Conservation (phyloP, 768 basidiomycete species). For the Russula emetica region DNA sequence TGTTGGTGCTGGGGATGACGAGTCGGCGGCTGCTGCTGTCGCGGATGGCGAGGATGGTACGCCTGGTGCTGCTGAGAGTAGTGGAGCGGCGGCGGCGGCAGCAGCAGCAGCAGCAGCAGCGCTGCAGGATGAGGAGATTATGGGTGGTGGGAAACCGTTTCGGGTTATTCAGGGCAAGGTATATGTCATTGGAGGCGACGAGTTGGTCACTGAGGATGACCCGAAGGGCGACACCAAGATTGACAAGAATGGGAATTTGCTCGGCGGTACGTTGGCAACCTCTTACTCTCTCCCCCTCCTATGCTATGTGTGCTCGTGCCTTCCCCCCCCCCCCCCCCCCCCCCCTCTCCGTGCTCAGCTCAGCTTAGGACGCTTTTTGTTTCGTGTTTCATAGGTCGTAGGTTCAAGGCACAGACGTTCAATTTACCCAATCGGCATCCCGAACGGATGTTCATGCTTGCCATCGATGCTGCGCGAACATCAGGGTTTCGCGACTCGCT, state of each 20-base stretch:
- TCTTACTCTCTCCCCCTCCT: neutral
- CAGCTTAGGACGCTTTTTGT: conserved; percentile 5
- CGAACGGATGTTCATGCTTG: conserved; percentile 85
- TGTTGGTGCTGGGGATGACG: conserved; percentile 31
- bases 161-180: conserved; percentile 67
- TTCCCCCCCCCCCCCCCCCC: too few relatives aligned
- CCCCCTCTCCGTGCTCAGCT: neutral
- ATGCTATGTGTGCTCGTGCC: neutral
- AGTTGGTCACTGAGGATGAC: conserved; percentile 79
- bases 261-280: conserved; percentile 60
- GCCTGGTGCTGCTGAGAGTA: conserved; percentile 37
- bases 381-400: conserved; percentile 63
- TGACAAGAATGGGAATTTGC: conserved; percentile 74
- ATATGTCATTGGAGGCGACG: conserved; percentile 83
- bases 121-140: conserved; percentile 20
- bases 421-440: conserved; percentile 81
- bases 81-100: neutral
- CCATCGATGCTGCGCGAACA: conserved; percentile 94
- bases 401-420: conserved; percentile 88
- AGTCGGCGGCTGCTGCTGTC: conserved; percentile 12
- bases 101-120: conserved; percentile 20
- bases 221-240: conserved; percentile 90
- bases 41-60: conserved; percentile 28
- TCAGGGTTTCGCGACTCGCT: conserved; percentile 95
- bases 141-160: conserved; percentile 60